These are phyloP conservation scores for Epichloe uncinata DNA, from an alignment of 2,329 filamentous ascomycete genomes.

Conservation along the genomic window DNA sequence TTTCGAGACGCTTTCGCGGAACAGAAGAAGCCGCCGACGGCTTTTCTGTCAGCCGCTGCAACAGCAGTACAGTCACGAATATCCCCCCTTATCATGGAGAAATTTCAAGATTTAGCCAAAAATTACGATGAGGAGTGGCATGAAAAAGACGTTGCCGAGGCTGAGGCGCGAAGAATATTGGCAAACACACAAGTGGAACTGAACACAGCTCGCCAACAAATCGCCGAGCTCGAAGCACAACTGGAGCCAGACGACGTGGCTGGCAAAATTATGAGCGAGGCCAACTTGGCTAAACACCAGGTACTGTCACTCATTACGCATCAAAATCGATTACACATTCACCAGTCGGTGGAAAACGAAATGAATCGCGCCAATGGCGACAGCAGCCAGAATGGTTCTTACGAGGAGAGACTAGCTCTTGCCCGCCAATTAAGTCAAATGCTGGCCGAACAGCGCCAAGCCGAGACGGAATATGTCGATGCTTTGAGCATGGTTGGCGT, in stretches of 20 bases:
- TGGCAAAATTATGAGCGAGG: constrained; percentile 36
- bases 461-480: constrained; percentile 55
- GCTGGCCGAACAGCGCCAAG: constrained; percentile 44
- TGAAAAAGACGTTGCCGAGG: constrained; percentile 58
- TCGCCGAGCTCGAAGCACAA: constrained; percentile 41
- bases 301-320: constrained; percentile 35
- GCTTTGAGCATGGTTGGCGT: constrained; percentile 56
- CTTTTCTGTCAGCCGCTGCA: constrained; percentile 50
- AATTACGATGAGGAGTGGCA: constrained; percentile 63
- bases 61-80: constrained; percentile 58
- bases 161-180: constrained; percentile 52
- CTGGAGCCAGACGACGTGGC: constrained; percentile 43
- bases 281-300: constrained; percentile 33
- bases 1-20: constrained; percentile 38
- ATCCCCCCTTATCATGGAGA: constrained; percentile 56
- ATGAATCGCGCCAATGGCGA: constrained; percentile 39
- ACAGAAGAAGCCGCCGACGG: constrained; percentile 26
- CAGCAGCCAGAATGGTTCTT: constrained; percentile 27
- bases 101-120: constrained; percentile 55
- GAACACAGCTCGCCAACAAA: constrained; percentile 43
- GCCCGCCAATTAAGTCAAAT: constrained; percentile 43
- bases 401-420: constrained; percentile 43
- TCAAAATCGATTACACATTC: constrained; percentile 39
- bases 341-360: constrained; percentile 38
- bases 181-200: constrained; percentile 57